A percentile compares a stretch with the other conserved stretches of the same genome.
Conservation (phyloP, 75 land plant genomes). For the Picea sitchensis region DNA sequence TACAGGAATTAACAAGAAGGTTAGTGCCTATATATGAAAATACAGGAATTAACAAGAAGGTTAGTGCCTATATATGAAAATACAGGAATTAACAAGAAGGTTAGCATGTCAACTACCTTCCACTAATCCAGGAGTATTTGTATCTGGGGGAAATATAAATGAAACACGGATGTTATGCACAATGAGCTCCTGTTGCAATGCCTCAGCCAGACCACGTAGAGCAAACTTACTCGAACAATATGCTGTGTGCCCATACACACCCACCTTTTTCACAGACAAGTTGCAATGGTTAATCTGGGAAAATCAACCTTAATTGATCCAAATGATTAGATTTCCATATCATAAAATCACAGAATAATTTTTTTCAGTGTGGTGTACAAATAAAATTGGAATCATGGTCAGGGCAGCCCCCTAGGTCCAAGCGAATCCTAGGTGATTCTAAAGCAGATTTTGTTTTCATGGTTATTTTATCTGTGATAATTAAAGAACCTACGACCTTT, state of each 20-base stretch:
- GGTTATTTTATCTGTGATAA: neutral
- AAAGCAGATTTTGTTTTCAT: neutral
- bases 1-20: no score
- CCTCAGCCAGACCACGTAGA: constrained; percentile 74
- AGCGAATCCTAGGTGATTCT: neutral
- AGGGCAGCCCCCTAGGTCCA: neutral
- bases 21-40: no score
- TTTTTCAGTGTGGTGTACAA: neutral
- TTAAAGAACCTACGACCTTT: no score
- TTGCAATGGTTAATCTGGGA: constrained; percentile 3
- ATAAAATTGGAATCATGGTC: neutral
- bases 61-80: neutral
- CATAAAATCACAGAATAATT: neutral
- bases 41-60: no score
- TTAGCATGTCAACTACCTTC: constrained; percentile 50
- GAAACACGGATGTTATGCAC: constrained; percentile 63
- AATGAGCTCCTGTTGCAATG: constrained; percentile 79
- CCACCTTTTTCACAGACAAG: constrained; percentile 39
- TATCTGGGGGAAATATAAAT: constrained; percentile 85
- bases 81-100: neutral
- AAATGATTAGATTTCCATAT: neutral
- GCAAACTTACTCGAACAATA: constrained; percentile 85
- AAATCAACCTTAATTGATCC: neutral
- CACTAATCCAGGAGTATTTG: constrained; percentile 75
- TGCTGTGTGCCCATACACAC: constrained; percentile 81